Evolutionary conservation across 441 rosid species (phyloP), one percentile per base, ranked within the genome.

Genomic region (Syzygium syzygioides): DNA sequence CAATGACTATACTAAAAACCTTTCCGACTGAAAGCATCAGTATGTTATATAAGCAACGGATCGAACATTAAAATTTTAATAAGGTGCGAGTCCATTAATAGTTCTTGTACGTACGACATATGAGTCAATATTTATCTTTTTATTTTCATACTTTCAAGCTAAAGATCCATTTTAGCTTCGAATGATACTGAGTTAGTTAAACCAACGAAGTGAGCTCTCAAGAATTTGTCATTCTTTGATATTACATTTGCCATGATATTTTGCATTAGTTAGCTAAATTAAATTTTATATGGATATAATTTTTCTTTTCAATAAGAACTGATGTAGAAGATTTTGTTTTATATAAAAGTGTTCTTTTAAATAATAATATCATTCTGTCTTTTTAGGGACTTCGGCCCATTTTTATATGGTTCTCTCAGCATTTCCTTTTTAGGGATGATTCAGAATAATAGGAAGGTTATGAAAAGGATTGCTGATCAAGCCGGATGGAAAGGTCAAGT

Each of bases 71-170:
- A 62, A 4, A 1, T n/a, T 60, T 60, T 14, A 28, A 60, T 14
- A 62, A 3, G 34, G 71, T 7, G 19, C 5, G 10, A n/a, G 71
- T 62, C 20, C 37, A n/a, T 19, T 19, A 0, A 0, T n/a, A 19
- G 11, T n/a, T 62, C 19, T 62, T 62, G 10, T n/a, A n/a, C 0
- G 10, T n/a, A n/a, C 0, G 19, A n/a, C 37, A 62, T n/a, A n/a
- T 62, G 19, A 18, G 34, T 62, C 18, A 28, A 28, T 13, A 60
- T 17, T 60, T 62, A n/a, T n/a, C 4, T n/a, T 62, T 62, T 62
- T 60, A 32, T 62, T n/a, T 14, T 14, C 37, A 10, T 14, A n/a
- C 71, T 62, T 62, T n/a, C 19, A n/a, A 14, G 71, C 5, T 62
- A 19, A 62, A n/a, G 19, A n/a, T 62, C 19, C 11, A 2, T n/a